A percentile compares a stretch with the other conserved stretches of the same genome.
These are phyloP conservation scores for Volvariella volvacea DNA, from an alignment of 1,284 basidiomycete genomes.

Conservation along the genomic window DNA sequence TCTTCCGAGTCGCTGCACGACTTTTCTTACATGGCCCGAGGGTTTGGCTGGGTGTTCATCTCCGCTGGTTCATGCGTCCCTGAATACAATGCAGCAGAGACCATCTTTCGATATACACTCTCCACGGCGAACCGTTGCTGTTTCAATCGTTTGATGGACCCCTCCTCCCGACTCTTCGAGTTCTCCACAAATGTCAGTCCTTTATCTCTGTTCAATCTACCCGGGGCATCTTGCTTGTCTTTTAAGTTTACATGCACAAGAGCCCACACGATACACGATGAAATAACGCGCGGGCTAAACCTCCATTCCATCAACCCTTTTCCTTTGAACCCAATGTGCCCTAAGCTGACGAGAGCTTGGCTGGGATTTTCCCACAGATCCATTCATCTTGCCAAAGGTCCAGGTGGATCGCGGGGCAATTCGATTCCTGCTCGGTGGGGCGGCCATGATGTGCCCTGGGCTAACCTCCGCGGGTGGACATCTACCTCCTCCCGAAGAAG, in stretches of 20 bases:
- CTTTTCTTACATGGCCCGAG: slow-evolving; percentile 5
- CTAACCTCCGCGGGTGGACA: slow-evolving; percentile 88
- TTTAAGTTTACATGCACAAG: slow-evolving; percentile 1
- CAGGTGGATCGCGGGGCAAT: slow-evolving; percentile 96
- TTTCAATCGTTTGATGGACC: slow-evolving; percentile 98
- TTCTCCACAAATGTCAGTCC: slow-evolving; percentile 85
- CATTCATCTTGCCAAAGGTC: slow-evolving; percentile 82
- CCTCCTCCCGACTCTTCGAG: slow-evolving; percentile 80
- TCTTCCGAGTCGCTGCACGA: not conserved
- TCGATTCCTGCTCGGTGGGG: slow-evolving; percentile 90
- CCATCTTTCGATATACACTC: slow-evolving; percentile 88
- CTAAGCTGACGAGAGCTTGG: not conserved
- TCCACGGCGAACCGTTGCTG: slow-evolving; percentile 84
- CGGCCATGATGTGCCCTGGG: slow-evolving; percentile 97
- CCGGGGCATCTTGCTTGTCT: not conserved
- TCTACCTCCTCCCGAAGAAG: slow-evolving; percentile 71
- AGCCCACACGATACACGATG: not conserved
- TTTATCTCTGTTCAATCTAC: not conserved
- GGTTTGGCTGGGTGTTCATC: not conserved
- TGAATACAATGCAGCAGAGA: slow-evolving; percentile 66
- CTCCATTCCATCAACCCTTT: not conserved
- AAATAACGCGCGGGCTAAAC: not conserved
- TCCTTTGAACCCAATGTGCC: not conserved
- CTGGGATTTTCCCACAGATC: slow-evolving; percentile 50
- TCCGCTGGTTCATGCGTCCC: not conserved